phyloP scores from a whole-genome alignment of 768 basidiomycete species.

The Phylloporus arenicola region DNA sequence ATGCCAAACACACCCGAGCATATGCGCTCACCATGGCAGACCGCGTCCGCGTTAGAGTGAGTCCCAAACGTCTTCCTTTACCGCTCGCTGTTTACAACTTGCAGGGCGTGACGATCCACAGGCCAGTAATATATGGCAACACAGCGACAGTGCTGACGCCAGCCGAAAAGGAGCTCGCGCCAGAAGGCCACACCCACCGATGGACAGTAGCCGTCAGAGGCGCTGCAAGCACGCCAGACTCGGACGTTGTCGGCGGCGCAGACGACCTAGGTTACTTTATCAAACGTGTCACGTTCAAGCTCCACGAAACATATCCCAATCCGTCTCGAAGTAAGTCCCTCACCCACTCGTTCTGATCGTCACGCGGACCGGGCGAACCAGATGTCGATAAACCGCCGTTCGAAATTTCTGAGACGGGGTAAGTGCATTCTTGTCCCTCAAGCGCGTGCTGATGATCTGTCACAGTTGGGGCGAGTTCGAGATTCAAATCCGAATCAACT shows the following conservation, averaged over 20 bases:
- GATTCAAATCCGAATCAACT: slow-evolving; percentile 86
- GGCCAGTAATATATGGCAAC: slow-evolving; percentile 96
- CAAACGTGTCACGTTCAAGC: slow-evolving; percentile 93
- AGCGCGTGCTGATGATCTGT: background rate
- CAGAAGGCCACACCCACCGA: slow-evolving; percentile 82
- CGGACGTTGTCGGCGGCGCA: slow-evolving; percentile 79
- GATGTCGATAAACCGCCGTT: slow-evolving; percentile 92
- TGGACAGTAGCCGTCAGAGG: slow-evolving; percentile 97
- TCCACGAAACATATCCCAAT: slow-evolving; percentile 94
- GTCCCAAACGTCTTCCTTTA: slow-evolving; percentile 21
- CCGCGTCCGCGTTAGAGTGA: slow-evolving; percentile 74
- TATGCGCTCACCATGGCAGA: slow-evolving; percentile 40
- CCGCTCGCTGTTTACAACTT: background rate
- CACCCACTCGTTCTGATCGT: background rate
- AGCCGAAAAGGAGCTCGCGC: slow-evolving; percentile 56
- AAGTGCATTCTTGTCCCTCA: slow-evolving; percentile 12
- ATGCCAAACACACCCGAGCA: slow-evolving; percentile 36
- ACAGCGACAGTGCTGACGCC: slow-evolving; percentile 73
- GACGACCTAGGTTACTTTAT: slow-evolving; percentile 90
- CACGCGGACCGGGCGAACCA: slow-evolving; percentile 24
- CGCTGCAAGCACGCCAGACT: slow-evolving; percentile 67
- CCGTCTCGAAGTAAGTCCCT: slow-evolving; percentile 72
- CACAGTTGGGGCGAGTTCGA: slow-evolving; percentile 97
- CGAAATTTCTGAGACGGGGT: slow-evolving; percentile 95
- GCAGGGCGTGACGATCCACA: slow-evolving; percentile 80